Percentiles rank a stretch among this genome's conserved stretches.
These are phyloP conservation scores for Cryptosporidium ryanae DNA, from an alignment of 169 alveolate genomes.

Conservation along the genomic window DNA sequence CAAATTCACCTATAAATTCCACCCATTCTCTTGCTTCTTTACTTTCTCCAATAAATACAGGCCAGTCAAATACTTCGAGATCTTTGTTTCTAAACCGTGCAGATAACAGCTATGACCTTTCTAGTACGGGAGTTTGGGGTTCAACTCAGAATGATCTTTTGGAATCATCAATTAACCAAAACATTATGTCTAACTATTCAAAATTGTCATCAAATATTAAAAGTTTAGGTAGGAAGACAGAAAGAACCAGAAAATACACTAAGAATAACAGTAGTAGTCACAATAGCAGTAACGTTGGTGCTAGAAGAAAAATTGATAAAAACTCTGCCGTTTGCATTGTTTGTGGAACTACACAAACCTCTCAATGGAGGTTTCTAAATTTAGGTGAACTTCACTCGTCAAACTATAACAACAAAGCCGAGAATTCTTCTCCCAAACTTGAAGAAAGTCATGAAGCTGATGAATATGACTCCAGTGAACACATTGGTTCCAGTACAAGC, in stretches of 20 bases:
- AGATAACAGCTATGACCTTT: conserved; percentile 10
- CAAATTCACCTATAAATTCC: conserved; percentile 38
- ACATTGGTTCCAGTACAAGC: neutral
- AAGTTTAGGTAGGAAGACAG: conserved; percentile 15
- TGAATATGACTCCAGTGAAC: neutral
- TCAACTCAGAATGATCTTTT: neutral
- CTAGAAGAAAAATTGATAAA: conserved; percentile 70
- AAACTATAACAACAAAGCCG: conserved; percentile 13
- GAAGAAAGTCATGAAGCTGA: neutral
- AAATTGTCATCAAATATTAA: conserved; percentile 2
- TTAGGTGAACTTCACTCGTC: neutral
- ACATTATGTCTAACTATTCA: neutral
- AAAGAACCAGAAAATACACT: neutral
- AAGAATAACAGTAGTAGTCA: neutral
- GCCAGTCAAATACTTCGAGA: conserved; percentile 34
- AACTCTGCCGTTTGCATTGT: conserved; percentile 65
- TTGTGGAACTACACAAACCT: conserved; percentile 71
- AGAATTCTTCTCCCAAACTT: neutral
- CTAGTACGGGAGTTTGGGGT: conserved; percentile 26
- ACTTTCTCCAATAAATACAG: conserved; percentile 31
- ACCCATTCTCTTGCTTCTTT: conserved; percentile 59
- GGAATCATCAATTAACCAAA: conserved; percentile 2
- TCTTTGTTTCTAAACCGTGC: neutral
- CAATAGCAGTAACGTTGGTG: conserved; percentile 28
- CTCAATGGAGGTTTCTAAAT: conserved; percentile 69